Evolutionary conservation across 345 rosid genomes (phyloP), one percentile per base, ranked within the genome.

Genomic region (Syzygium oleosum): DNA sequence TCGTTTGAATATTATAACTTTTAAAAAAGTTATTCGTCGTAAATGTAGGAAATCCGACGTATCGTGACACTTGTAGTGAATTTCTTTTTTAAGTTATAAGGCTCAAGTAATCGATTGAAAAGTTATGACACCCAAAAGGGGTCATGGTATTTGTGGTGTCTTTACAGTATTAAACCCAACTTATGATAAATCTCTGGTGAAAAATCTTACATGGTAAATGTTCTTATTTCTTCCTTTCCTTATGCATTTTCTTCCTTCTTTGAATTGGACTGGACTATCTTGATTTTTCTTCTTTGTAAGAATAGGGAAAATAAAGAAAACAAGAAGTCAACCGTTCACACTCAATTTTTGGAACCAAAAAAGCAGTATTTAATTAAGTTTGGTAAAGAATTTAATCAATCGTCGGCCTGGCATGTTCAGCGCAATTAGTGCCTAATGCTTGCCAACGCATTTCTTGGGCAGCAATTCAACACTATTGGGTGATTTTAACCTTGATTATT

Each of bases 1-100:
- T 56, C 1, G 8, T 8, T 54, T 19, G 1, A 65, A 22, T 31
- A 2, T 11, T 1, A 0, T 29, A 0, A 17, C 41, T 29, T 65
- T 65, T 1, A 21, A 7, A 63, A 29, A 63, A 63, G 7, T 0
- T 16, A 2, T 63, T 61, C n/a, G 29, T 14, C 21, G 7, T 1
- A 29, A 2, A 4, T 29, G 38, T 68, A 0, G 2, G 10, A 31
- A 68, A 68, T 68, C 9, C 3, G 16, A 63, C 41, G 7, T 63
- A 9, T 14, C 9, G 14, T 3, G 21, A 63, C 38, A 63, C 9
- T 15, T 63, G 38, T 63, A 19, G 3, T 3, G 4, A 29, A 14
- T 2, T 29, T 29, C 0, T 29, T 0, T 63, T 63, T n/a, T 14
- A 31, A 16, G 4, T 4, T 65, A 31, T 16, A 9, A 2, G 9